Conservation (phyloP, 345 rosid genomes). For the Rhodamnia argentea region DNA sequence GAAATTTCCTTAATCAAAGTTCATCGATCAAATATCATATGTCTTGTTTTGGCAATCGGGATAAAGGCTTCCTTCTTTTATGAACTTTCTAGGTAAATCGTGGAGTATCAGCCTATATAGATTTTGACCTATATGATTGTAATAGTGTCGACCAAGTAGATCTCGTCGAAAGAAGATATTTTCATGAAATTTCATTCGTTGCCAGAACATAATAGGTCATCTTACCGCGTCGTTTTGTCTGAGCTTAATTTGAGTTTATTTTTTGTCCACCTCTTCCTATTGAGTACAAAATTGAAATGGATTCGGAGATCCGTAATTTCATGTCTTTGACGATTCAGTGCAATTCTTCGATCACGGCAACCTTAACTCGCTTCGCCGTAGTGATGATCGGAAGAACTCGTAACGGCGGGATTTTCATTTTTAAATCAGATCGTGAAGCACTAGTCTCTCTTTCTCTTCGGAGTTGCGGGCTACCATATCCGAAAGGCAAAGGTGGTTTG, state of each 20-base stretch:
- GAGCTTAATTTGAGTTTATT: background rate
- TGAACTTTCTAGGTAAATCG: background rate
- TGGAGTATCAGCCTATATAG: background rate
- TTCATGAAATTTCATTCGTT: background rate
- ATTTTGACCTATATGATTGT: background rate
- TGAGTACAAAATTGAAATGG: background rate
- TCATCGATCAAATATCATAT: no score
- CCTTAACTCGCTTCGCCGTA: accelerated
- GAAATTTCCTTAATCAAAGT: no score
- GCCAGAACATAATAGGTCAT: background rate
- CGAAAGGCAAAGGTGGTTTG: background rate
- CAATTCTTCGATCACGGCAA: background rate
- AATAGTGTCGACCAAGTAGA: background rate
- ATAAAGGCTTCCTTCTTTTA: background rate
- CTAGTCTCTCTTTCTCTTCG: background rate
- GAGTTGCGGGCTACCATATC: background rate
- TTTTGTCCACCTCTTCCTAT: background rate
- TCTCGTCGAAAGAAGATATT: background rate
- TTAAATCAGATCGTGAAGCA: background rate
- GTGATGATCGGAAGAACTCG: background rate
- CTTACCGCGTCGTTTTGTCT: background rate
- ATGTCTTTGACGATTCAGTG: background rate
- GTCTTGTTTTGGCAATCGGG: background rate
- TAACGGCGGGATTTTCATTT: background rate
- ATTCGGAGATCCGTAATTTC: background rate